Conservation (phyloP, 1,284 basidiomycete genomes). For the Moesziomyces globuligerus region DNA sequence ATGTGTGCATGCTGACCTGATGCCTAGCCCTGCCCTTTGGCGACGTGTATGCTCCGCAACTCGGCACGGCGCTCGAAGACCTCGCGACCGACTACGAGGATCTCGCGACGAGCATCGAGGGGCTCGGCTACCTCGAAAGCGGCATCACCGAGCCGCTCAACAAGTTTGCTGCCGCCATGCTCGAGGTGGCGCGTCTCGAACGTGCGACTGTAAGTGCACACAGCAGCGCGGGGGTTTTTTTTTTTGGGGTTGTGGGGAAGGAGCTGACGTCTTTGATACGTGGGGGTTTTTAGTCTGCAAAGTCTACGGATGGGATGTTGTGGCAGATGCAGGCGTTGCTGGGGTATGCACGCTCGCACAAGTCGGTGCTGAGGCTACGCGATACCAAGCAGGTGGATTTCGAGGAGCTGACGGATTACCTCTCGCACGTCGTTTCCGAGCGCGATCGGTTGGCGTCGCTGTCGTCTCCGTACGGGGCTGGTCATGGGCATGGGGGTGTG, state of each 20-base stretch:
- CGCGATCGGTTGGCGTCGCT: constrained; percentile 78
- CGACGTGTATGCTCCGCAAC: constrained; percentile 57
- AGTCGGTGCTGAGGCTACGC: constrained; percentile 87
- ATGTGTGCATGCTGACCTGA: constrained; percentile 33
- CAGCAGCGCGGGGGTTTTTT: no score
- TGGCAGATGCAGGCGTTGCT: constrained; percentile 87
- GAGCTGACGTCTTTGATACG: not conserved
- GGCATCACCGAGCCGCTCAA: constrained; percentile 97
- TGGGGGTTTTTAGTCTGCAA: constrained; percentile 32
- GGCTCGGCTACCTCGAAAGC: constrained; percentile 94
- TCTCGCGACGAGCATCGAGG: constrained; percentile 91
- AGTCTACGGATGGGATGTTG: constrained; percentile 76
- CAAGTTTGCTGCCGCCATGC: constrained; percentile 90
- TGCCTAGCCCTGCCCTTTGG: constrained; percentile 53
- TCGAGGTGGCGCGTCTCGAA: constrained; percentile 74
- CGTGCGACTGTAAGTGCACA: constrained; percentile 48
- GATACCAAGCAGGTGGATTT: constrained; percentile 99
- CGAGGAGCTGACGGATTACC: constrained; percentile 94
- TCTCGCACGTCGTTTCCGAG: constrained; percentile 88
- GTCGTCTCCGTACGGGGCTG: constrained; percentile 55
- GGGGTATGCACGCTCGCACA: constrained; percentile 87
- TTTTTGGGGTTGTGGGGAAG: not conserved
- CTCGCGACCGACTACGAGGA: constrained; percentile 96
- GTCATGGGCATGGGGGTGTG: constrained; percentile 67
- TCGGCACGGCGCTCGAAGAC: constrained; percentile 58